Conservation (phyloP, 2,329 filamentous ascomycete genomes). For the Nemania sp. region DNA sequence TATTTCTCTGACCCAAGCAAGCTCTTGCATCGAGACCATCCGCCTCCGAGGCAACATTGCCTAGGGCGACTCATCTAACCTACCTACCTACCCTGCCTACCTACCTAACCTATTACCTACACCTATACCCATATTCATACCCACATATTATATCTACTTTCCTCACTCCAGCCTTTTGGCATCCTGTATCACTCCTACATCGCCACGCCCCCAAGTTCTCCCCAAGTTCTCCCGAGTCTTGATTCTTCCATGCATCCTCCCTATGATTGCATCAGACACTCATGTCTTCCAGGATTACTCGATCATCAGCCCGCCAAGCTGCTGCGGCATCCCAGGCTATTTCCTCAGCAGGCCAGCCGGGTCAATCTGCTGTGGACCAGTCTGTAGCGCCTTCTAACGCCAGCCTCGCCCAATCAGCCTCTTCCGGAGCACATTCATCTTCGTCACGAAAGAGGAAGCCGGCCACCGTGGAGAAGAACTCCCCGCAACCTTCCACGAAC, state of each 20-base stretch:
- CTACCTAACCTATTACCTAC: too few relatives aligned
- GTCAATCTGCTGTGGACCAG: conserved; percentile 56
- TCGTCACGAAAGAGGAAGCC: conserved; percentile 80
- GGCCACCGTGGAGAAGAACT: conserved; percentile 61
- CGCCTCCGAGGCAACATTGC: conserved; percentile 25
- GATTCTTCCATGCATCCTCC: conserved; percentile 28
- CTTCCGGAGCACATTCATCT: conserved; percentile 55
- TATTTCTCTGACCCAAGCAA: conserved; percentile 25
- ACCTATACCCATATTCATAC: conserved; percentile 30
- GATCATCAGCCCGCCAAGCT: conserved; percentile 92
- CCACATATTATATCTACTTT: conserved; percentile 29
- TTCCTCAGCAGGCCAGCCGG: conserved; percentile 56
- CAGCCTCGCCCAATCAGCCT: conserved; percentile 53
- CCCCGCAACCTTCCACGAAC: conserved; percentile 50
- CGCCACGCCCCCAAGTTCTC: too few relatives aligned
- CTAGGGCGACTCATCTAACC: conserved; percentile 34
- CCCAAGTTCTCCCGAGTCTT: conserved; percentile 35
- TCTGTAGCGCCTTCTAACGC: conserved; percentile 57
- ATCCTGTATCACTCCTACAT: conserved; percentile 31
- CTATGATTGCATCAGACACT: conserved; percentile 62
- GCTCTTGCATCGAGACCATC: conserved; percentile 36
- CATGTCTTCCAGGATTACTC: conserved; percentile 97
- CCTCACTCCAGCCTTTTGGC: conserved; percentile 25
- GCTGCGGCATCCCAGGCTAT: conserved; percentile 77
- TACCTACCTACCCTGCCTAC: too few relatives aligned